Conservation (phyloP, 768 basidiomycete genomes). For the Dacryopinax primogenitus region DNA sequence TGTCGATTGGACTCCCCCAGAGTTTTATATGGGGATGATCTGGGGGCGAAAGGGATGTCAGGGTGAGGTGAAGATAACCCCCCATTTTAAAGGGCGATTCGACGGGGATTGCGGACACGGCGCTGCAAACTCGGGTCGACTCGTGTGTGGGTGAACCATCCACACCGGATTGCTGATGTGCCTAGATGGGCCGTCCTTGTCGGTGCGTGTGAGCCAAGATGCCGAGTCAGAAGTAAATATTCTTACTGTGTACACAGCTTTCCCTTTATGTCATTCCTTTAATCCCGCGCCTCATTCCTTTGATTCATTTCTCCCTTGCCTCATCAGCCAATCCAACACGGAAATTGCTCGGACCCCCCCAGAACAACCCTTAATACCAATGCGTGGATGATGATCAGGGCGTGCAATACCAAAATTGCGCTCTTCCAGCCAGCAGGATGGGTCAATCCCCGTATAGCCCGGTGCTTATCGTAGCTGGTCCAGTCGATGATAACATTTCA, state of each 20-base stretch:
- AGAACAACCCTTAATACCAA: no score
- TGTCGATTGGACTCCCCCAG: no score
- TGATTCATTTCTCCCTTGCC: background rate
- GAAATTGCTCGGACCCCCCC: no score
- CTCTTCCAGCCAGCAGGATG: no score
- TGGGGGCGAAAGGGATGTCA: background rate
- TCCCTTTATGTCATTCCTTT: background rate
- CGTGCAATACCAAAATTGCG: no score
- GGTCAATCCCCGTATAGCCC: no score
- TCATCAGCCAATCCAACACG: background rate
- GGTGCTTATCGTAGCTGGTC: no score
- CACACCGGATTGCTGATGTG: background rate
- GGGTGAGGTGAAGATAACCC: background rate
- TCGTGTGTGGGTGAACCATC: background rate
- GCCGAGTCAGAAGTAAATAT: background rate
- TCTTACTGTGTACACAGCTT: background rate
- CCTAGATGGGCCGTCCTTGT: background rate
- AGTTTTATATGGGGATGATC: no score
- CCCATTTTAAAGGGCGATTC: no score
- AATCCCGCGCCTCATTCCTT: background rate
- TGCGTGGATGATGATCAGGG: no score
- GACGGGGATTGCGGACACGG: no score
- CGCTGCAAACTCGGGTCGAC: background rate
- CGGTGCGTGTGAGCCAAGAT: constrained; percentile 2
- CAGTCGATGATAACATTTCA: no score